Evolutionary conservation across 2,329 filamentous ascomycete genomes (phyloP), one percentile per base, ranked within the genome.

Genomic region (Ophiosphaerella narmari): DNA sequence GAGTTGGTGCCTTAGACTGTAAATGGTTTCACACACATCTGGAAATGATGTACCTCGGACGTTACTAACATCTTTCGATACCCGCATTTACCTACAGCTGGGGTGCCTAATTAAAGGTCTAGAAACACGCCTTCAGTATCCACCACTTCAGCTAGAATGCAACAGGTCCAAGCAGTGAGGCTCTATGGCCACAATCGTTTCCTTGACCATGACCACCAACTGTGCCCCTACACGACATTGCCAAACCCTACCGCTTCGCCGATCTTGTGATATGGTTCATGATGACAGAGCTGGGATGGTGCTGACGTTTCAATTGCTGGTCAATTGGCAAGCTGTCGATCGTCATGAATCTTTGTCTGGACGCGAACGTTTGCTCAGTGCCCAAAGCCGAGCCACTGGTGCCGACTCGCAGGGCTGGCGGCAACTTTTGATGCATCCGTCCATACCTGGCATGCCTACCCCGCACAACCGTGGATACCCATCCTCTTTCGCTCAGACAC

Each of bases 361-460:
- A 39, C 24, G 31, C 33, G 44, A 53, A 50, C 44, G 31, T 44
- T 35, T 49, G 54, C 43, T 54, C 51, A 57, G 56, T 52, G 54
- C 56, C 53, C 50, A 52, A 57, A 16, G 26, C 41, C 46, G 50
- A 49, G 45, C 52, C 40, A 49, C 41, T 42, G 44, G 47, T 45
- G 13, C 24, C 42, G 35, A 43, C 39, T 35, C 24, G 37, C 47
- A 43, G 35, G 32, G 37, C 32, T n/a, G 31, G 33, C 33, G 37
- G 14, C 21, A 14, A 16, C 11, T 37, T n/a, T 29, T 31, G 18
- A 44, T 29, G 31, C 46, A 49, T 29, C 36, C 29, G 26, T 32
- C 31, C 9, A 23, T 49, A 35, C 38, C 21, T 16, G 18, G 38
- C 40, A 43, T 39, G 34, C 16, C 34, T 44, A 49, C 46, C 46